Percentiles rank a stretch among this genome's conserved stretches.
Conservation (phyloP, 768 basidiomycete species). For the Collybiopsis luxurians region DNA sequence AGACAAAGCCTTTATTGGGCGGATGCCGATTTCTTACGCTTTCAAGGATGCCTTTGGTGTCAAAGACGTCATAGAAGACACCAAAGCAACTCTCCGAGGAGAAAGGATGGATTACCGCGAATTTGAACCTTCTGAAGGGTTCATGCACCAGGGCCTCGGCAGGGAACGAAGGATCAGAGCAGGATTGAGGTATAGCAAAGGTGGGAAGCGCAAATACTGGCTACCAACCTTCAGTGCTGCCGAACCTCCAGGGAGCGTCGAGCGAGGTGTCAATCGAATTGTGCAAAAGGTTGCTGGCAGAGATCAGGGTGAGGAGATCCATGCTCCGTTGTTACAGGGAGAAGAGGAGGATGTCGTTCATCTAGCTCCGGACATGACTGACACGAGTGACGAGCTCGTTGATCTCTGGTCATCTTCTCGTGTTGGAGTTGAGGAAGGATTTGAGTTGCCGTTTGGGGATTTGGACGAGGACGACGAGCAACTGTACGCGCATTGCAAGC, state of each 20-base stretch:
- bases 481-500: slow-evolving; percentile 71
- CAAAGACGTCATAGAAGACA: slow-evolving; percentile 86
- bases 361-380: slow-evolving; percentile 52
- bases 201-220: slow-evolving; percentile 97
- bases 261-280: slow-evolving; percentile 39
- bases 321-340: slow-evolving; percentile 69
- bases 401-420: slow-evolving; percentile 31
- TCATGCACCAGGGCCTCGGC: slow-evolving; percentile 86
- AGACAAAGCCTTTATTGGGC: slow-evolving; percentile 66
- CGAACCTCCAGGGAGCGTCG: slow-evolving; percentile 35
- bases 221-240: slow-evolving; percentile 57
- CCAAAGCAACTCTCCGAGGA: slow-evolving; percentile 76
- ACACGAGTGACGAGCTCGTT: slow-evolving; percentile 37
- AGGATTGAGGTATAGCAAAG: slow-evolving; percentile 86
- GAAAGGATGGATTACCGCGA: slow-evolving; percentile 94
- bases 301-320: slow-evolving; percentile 53
- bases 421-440: slow-evolving; percentile 35
- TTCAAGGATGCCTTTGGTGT: slow-evolving; percentile 85
- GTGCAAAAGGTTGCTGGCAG: slow-evolving; percentile 39
- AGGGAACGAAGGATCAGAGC: slow-evolving; percentile 86
- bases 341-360: slow-evolving; percentile 68
- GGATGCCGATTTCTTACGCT: slow-evolving; percentile 87
- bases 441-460: slow-evolving; percentile 65
- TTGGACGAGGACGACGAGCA: slow-evolving; percentile 70
- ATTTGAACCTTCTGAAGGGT: slow-evolving; percentile 94